Percentiles rank a stretch among this genome's conserved stretches.
Evolutionary conservation across 441 rosid genomes (phyloP).

Genomic region (Eugenia klotzschiana): DNA sequence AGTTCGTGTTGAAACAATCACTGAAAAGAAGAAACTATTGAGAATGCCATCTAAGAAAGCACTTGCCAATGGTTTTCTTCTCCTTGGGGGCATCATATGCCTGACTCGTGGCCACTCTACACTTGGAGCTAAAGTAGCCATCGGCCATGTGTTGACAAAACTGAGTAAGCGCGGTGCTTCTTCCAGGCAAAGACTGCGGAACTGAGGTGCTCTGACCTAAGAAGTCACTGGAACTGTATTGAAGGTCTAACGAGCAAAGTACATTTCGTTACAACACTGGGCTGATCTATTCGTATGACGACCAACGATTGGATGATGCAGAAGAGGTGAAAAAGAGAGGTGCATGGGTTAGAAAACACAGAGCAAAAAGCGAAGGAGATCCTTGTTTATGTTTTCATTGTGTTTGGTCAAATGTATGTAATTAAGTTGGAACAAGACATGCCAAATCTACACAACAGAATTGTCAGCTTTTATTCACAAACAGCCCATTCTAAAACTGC

Average conservation of each 20-base stretch:
- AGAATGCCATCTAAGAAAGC: constrained; percentile 53
- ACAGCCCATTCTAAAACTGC: neutral
- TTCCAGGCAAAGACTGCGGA: constrained; percentile 19
- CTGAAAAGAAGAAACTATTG: constrained; percentile 17
- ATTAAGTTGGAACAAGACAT: neutral
- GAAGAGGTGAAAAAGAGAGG: neutral
- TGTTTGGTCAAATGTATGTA: neutral
- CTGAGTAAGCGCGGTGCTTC: constrained; percentile 41
- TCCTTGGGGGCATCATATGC: constrained; percentile 65
- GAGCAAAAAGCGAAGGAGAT: neutral
- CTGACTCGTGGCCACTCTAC: constrained; percentile 59
- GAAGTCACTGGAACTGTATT: neutral
- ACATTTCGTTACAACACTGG: neutral
- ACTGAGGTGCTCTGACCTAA: neutral
- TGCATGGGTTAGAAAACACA: neutral
- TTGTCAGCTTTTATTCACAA: neutral
- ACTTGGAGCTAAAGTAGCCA: constrained; percentile 76
- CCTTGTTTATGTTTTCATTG: neutral
- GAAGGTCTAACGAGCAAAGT: neutral
- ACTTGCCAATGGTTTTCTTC: constrained; percentile 52
- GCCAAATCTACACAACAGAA: neutral
- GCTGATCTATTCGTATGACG: neutral
- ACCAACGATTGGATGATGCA: neutral
- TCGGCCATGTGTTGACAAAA: constrained; percentile 72
- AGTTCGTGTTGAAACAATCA: neutral